Evolutionary conservation across 257 asterid species (phyloP).

Genomic region (Scutellaria galericulata): DNA sequence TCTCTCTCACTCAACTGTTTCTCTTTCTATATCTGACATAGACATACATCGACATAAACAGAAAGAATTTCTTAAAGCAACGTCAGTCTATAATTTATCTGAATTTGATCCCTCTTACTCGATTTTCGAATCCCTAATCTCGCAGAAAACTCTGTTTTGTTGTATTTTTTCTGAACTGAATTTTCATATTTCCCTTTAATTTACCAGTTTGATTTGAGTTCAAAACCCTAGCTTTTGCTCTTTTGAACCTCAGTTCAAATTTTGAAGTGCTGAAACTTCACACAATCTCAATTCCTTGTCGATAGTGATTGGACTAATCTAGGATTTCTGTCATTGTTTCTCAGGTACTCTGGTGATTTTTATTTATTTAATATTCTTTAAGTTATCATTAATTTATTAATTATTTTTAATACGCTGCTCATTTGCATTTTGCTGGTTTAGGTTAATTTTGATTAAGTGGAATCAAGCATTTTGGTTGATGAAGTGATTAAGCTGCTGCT

Average conservation of each 20-base stretch:
- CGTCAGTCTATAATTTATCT: constrained; percentile 46
- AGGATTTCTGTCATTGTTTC: constrained; percentile 33
- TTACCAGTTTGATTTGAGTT: constrained; percentile 38
- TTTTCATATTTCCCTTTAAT: constrained; percentile 24
- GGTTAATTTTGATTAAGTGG: too few species aligned
- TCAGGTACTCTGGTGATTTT: constrained; percentile 46
- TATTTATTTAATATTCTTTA: not conserved
- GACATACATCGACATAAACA: constrained; percentile 59
- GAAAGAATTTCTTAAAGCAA: constrained; percentile 33
- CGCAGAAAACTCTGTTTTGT: constrained; percentile 9
- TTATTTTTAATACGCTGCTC: too few species aligned
- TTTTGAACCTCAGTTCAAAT: constrained; percentile 44
- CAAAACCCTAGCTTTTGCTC: constrained; percentile 58
- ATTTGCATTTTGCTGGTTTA: too few species aligned
- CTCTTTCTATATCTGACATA: constrained; percentile 45
- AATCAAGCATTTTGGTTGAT: too few species aligned
- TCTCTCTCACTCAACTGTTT: constrained; percentile 24
- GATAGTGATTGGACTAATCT: constrained; percentile 31
- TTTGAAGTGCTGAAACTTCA: constrained; percentile 35
- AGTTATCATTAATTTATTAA: not conserved
- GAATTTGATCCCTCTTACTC: constrained; percentile 50
- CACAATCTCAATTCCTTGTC: constrained; percentile 40
- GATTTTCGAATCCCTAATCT: constrained; percentile 49
- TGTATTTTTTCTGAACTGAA: constrained; percentile 26
- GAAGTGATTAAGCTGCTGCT: too few species aligned